Base-by-base conservation (phyloP, 129 eudicot species). In the Ambrosia artemisiifolia region DNA sequence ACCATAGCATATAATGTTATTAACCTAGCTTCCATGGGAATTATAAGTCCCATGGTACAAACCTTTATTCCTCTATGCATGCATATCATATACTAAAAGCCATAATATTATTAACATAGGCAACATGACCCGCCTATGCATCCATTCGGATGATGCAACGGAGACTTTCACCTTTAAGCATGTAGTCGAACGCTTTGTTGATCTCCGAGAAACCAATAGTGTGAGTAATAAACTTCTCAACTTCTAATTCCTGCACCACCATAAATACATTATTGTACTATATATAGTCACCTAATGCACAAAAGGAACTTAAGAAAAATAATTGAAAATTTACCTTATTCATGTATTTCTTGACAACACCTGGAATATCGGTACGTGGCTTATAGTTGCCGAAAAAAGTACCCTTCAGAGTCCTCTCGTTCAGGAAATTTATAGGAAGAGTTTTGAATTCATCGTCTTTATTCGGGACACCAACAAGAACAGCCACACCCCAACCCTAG, bases 401-500 rank as follows among this genome's bases (percentile, higher is more conserved):
- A 12, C 90, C 90, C 78, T 82, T 85, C 33, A 85, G 83, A 44
- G 90, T 85, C 76, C 90, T 82, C 76, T 85, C 90, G 9, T 85
- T 85, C 78, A 85, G 51, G 32, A 85, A n/a, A 63, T 85, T 83
- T 47, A 85, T 18, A 0, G 90, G 90, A 33, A 76, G 75, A 6
- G 90, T 85, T 68, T 84, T 84, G 76, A 84, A 84, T 20, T 77
- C 75, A 11, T 79, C 89, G 11, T 87, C 89, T 68, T 84, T 87
- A 69, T 72, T 79, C 1, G 93, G 93, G 20, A 87, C 87, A 1
- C 93, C 88, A 82, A 87, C 93, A 59, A 87, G 89, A 11, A 87
- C 93, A 57, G 87, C 88, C 49, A 87, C 93, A 51, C 93, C 93
- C 93, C 93, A 87, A 14, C 89, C 93, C 89, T 87, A 72, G 44